These are phyloP conservation scores for Cardamine chenopodiifolia DNA, from an alignment of 345 rosid genomes.

Conservation along the genomic window DNA sequence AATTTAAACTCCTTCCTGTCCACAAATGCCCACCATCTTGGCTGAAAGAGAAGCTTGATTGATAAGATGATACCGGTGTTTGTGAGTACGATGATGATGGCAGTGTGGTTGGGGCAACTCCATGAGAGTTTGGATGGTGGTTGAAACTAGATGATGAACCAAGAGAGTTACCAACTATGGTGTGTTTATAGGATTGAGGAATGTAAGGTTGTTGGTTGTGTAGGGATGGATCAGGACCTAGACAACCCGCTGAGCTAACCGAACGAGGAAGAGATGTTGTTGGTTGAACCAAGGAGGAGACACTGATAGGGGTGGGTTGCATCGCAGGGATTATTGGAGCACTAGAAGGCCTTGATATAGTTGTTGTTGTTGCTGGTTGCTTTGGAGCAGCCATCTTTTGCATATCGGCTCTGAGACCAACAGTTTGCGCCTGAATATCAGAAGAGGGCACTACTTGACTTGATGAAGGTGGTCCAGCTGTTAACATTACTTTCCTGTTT, in stretches of 20 bases:
- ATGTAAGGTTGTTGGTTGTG: slow-evolving; percentile 56
- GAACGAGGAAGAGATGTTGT: slow-evolving; percentile 75
- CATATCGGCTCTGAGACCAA: slow-evolving; percentile 49
- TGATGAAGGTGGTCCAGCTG: slow-evolving; percentile 50
- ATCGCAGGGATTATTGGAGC: slow-evolving; percentile 75
- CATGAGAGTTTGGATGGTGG: slow-evolving; percentile 52
- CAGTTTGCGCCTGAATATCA: slow-evolving; percentile 41
- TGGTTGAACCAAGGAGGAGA: slow-evolving; percentile 58
- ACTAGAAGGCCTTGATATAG: slow-evolving; percentile 86
- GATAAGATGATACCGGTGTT: slow-evolving; percentile 49
- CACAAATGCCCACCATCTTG: slow-evolving; percentile 42
- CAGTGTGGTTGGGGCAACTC: slow-evolving; percentile 52
- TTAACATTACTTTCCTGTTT: slow-evolving; percentile 46
- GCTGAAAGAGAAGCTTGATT: slow-evolving; percentile 58
- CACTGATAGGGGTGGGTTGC: slow-evolving; percentile 53
- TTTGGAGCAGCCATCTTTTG: slow-evolving; percentile 52
- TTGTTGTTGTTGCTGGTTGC: slow-evolving; percentile 51
- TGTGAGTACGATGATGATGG: slow-evolving; percentile 49
- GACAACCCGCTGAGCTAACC: slow-evolving; percentile 78
- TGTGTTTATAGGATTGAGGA: slow-evolving; percentile 81
- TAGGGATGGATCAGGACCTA: slow-evolving; percentile 66
- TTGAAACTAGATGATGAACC: slow-evolving; percentile 53
- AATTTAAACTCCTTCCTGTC: slow-evolving; percentile 52
- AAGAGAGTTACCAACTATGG: slow-evolving; percentile 68
- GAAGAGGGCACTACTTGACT: slow-evolving; percentile 45